A percentile compares a stretch with the other conserved stretches of the same genome.
These are phyloP conservation scores for Hypomyces perniciosus DNA, from an alignment of 2,329 filamentous ascomycete genomes.

Conservation along the genomic window DNA sequence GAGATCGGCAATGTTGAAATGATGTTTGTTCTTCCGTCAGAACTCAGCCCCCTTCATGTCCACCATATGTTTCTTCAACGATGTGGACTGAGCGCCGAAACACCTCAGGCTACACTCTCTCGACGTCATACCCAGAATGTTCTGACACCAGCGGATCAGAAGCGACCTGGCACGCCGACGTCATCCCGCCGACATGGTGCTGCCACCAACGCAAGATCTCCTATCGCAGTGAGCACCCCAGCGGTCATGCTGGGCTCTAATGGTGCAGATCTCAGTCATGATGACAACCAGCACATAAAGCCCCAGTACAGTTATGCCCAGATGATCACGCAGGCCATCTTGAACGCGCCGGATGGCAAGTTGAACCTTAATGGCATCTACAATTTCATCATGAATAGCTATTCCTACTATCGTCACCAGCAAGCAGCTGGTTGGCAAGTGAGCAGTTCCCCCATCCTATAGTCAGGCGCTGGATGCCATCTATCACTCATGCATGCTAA, in stretches of 20 bases:
- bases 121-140: conserved; percentile 45
- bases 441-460: conserved; percentile 26
- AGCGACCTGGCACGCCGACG: conserved; percentile 55
- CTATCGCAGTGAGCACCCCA: conserved; percentile 28
- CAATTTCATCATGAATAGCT: conserved; percentile 82
- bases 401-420: conserved; percentile 88
- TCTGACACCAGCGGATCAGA: conserved; percentile 55
- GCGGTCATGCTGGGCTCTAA: conserved; percentile 36
- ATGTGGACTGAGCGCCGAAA: conserved; percentile 45
- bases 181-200: conserved; percentile 32
- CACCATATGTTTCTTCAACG: conserved; percentile 64
- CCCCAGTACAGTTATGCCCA: conserved; percentile 95
- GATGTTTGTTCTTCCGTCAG: conserved; percentile 93
- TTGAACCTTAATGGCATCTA: conserved; percentile 91
- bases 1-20: conserved; percentile 92
- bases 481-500: background rate
- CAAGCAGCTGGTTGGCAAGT: conserved; percentile 81
- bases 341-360: conserved; percentile 80
- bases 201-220: conserved; percentile 23
- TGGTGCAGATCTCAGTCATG: conserved; percentile 70
- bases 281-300: conserved; percentile 85
- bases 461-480: background rate
- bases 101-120: conserved; percentile 23
- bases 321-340: conserved; percentile 93
- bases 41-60: conserved; percentile 59